Conservation (phyloP, 768 basidiomycete species). For the Mycena chlorophos region DNA sequence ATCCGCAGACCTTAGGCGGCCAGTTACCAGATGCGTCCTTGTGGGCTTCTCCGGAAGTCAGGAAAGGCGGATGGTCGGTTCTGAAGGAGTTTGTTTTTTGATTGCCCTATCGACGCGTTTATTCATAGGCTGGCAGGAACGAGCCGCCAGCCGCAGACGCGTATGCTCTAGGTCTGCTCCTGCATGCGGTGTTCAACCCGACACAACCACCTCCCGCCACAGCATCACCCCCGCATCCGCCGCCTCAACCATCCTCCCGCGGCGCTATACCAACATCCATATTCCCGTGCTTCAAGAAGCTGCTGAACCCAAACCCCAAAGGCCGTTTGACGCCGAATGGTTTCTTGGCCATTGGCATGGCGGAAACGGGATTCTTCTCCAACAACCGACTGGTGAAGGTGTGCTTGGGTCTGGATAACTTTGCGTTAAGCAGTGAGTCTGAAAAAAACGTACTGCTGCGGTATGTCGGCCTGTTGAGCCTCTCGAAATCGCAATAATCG, state of each 20-base stretch:
- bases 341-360: constrained; percentile 82
- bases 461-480: constrained; percentile 35
- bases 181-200: constrained; percentile 88
- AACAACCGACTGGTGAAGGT: constrained; percentile 82
- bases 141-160: constrained; percentile 73
- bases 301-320: constrained; percentile 87
- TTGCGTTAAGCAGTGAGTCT: constrained; percentile 74
- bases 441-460: constrained; percentile 76
- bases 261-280: constrained; percentile 74
- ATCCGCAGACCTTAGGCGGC: constrained; percentile 63
- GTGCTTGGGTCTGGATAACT: constrained; percentile 82
- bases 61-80: constrained; percentile 79
- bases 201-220: constrained; percentile 68
- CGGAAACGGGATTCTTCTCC: constrained; percentile 79
- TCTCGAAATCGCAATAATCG: constrained; percentile 8
- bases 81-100: constrained; percentile 69
- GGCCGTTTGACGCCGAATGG: constrained; percentile 71
- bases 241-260: constrained; percentile 71
- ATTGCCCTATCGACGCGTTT: neutral
- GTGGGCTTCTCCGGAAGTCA: constrained; percentile 82
- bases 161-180: constrained; percentile 84
- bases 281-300: constrained; percentile 81
- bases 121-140: constrained; percentile 33
- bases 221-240: constrained; percentile 70
- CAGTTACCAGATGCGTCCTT: constrained; percentile 59